Percentiles rank a stretch among this genome's conserved stretches.
phyloP scores from a whole-genome alignment of 2,329 filamentous ascomycete genomes.

The Sclerotiophoma versabilis region DNA sequence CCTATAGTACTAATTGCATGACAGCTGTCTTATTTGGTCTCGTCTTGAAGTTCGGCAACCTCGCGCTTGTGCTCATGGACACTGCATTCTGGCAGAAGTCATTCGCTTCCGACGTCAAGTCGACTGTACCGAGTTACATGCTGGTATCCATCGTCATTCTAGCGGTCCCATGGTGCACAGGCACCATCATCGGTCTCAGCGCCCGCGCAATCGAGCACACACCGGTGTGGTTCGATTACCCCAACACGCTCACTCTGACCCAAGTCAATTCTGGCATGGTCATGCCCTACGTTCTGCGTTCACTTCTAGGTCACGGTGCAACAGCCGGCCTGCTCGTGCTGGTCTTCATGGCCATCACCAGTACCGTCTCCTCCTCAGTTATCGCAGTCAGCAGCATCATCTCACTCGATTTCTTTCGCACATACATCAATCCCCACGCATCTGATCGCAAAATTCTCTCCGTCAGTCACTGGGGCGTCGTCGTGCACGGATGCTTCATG shows the following conservation, averaged over 20 bases:
- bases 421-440: constrained; percentile 79
- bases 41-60: constrained; percentile 19
- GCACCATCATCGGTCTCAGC: constrained; percentile 53
- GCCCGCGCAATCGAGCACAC: constrained; percentile 50
- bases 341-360: constrained; percentile 57
- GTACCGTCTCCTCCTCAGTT: constrained; percentile 51
- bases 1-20: neutral
- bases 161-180: constrained; percentile 25
- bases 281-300: constrained; percentile 27
- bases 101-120: constrained; percentile 19
- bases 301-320: constrained; percentile 28
- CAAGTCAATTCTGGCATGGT: constrained; percentile 26
- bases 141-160: constrained; percentile 18
- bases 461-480: constrained; percentile 74
- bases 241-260: constrained; percentile 21
- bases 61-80: constrained; percentile 21
- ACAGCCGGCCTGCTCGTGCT: constrained; percentile 37
- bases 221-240: constrained; percentile 51
- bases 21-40: constrained; percentile 17
- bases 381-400: constrained; percentile 80
- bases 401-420: constrained; percentile 86
- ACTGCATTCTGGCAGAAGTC: constrained; percentile 24
- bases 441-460: constrained; percentile 77
- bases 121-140: constrained; percentile 20
- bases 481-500: constrained; percentile 77